These are phyloP conservation scores for Raffaelea deltoideospora DNA, from an alignment of 2,329 filamentous ascomycete genomes.

Conservation along the genomic window DNA sequence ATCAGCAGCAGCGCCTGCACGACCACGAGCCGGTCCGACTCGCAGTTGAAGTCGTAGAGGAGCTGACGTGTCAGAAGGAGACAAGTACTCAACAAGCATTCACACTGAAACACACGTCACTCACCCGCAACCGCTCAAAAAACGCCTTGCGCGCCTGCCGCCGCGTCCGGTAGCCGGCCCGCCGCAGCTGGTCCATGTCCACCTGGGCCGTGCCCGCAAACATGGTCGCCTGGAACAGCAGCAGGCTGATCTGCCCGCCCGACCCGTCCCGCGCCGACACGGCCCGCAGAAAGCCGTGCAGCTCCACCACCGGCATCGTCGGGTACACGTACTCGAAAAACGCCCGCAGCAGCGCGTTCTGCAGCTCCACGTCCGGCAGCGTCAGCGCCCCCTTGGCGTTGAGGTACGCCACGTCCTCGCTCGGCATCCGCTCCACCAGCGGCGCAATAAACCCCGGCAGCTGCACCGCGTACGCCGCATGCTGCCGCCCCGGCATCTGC, in stretches of 20 bases:
- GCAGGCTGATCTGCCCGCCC: slow-evolving; percentile 60
- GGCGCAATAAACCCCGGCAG: slow-evolving; percentile 61
- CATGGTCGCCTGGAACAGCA: slow-evolving; percentile 90
- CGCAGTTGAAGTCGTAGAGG: slow-evolving; percentile 91
- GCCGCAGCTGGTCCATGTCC: slow-evolving; percentile 59
- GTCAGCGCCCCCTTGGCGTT: slow-evolving; percentile 71
- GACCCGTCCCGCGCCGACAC: slow-evolving; percentile 54
- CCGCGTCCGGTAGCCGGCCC: slow-evolving; percentile 61
- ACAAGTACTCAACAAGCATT: no score
- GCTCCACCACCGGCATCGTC: slow-evolving; percentile 78
- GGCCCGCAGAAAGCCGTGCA: slow-evolving; percentile 42
- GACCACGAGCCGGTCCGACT: slow-evolving; percentile 73
- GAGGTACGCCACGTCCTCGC: slow-evolving; percentile 73
- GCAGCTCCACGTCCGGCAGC: slow-evolving; percentile 53
- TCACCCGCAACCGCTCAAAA: slow-evolving; percentile 73
- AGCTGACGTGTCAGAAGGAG: slow-evolving; percentile 38
- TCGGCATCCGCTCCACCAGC: slow-evolving; percentile 58
- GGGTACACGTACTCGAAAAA: slow-evolving; percentile 87
- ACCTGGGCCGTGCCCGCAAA: slow-evolving; percentile 84
- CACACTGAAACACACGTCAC: no score
- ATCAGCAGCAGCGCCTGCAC: slow-evolving; percentile 81
- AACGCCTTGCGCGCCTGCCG: slow-evolving; percentile 78
- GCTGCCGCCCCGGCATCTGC: no score
- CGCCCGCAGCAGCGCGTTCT: slow-evolving; percentile 65
- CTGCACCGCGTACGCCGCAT: no score